phyloP scores from a whole-genome alignment of 371 early-diverging fungal species.

The Dinochytrium kinnereticum region DNA sequence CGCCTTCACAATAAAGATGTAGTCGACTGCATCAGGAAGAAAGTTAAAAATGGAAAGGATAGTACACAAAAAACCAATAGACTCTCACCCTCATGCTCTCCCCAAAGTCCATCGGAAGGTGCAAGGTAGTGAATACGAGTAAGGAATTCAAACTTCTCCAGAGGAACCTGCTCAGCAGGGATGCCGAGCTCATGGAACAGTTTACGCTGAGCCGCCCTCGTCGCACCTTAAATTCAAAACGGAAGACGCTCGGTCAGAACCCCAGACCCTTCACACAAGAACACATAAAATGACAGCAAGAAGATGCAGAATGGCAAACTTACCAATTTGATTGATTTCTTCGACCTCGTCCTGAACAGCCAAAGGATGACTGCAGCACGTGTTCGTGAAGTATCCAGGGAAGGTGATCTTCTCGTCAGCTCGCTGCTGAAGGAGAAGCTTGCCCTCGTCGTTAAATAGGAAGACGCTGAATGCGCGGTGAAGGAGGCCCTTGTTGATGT shows the following conservation, averaged over 20 bases:
- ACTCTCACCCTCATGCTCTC: slow-evolving; percentile 83
- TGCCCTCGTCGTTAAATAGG: slow-evolving; percentile 79
- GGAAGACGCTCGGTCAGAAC: background rate
- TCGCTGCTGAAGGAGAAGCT: slow-evolving; percentile 90
- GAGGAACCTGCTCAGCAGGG: slow-evolving; percentile 67
- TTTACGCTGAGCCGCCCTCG: slow-evolving; percentile 87
- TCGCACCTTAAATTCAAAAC: slow-evolving; percentile 58
- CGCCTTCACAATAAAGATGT: slow-evolving; percentile 83
- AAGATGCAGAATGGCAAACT: background rate
- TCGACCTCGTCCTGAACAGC: slow-evolving; percentile 79
- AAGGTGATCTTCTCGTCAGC: slow-evolving; percentile 97
- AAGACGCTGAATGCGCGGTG: slow-evolving; percentile 98
- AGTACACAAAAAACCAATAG: background rate
- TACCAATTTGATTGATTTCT: slow-evolving; percentile 75
- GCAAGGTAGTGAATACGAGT: slow-evolving; percentile 95
- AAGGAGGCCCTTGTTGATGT: slow-evolving; percentile 84
- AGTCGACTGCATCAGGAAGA: slow-evolving; percentile 67
- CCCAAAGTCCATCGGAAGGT: slow-evolving; percentile 94
- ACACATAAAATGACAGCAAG: background rate
- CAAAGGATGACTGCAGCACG: slow-evolving; percentile 97
- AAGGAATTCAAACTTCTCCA: slow-evolving; percentile 84
- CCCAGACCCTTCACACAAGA: background rate
- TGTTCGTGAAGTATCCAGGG: slow-evolving; percentile 95
- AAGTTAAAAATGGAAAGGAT: slow-evolving; percentile 13
- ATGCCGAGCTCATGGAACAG: slow-evolving; percentile 96